These are phyloP conservation scores for Fusarium annulatum DNA, from an alignment of 2,329 filamentous ascomycete genomes.

Conservation along the genomic window DNA sequence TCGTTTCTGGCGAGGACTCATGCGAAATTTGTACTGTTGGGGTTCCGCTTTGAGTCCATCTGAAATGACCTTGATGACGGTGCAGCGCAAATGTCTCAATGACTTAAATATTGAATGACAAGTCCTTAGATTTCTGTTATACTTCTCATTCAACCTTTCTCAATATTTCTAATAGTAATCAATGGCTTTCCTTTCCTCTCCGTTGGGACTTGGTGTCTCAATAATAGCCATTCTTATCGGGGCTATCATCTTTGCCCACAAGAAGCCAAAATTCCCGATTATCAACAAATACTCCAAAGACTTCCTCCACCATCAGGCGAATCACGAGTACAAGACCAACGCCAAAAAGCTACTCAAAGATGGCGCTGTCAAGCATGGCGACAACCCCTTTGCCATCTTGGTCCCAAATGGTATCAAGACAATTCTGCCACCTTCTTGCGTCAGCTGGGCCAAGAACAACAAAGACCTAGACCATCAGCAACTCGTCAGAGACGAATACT, in stretches of 20 bases:
- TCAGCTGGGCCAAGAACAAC: background rate
- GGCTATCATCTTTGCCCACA: background rate
- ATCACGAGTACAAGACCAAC: background rate
- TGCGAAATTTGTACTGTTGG: too few species aligned
- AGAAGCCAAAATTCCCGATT: background rate
- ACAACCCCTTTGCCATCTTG: background rate
- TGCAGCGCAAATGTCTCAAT: background rate
- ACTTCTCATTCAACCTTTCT: fast-evolving
- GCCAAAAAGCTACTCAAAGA: background rate
- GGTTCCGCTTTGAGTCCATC: background rate
- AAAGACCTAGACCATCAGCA: background rate
- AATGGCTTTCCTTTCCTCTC: background rate
- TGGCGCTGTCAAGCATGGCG: background rate
- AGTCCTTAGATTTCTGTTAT: background rate
- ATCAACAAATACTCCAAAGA: background rate
- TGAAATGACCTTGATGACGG: fast-evolving
- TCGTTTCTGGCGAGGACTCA: background rate
- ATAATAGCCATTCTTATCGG: background rate
- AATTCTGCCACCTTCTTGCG: background rate
- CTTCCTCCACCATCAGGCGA: background rate
- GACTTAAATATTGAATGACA: fast-evolving
- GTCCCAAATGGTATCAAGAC: background rate
- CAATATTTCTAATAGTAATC: fast-evolving
- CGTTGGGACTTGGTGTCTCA: background rate
- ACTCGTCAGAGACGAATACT: background rate